Base-by-base conservation (phyloP, 2,329 filamentous ascomycete species). In the Aspergillus novoparasiticus region DNA sequence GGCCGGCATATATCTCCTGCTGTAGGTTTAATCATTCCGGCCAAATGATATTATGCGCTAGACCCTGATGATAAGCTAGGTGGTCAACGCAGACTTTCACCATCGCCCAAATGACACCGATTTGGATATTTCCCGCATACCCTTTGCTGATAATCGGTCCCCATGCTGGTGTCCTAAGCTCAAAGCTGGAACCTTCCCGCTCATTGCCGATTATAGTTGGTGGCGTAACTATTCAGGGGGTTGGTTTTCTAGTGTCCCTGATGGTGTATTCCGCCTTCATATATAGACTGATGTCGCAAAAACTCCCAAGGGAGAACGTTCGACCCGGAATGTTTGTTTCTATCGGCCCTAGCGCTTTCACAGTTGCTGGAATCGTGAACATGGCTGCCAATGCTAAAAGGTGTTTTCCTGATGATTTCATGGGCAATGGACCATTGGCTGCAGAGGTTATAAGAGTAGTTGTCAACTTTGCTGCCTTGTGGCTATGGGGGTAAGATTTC, bases 121-220 rank as follows among this genome's bases (percentile, higher is more conserved):
- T 93, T 21, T 95, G 92, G 92, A 93, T 94, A 60, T 95, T 95
- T 68, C 92, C 92, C 0, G 91, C 90, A 0, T 96, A 96, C 67
- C 91, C 92, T 0, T 83, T 95, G 26, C 84, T 96, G 4, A 86
- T 95, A 10, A 87, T 90, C 26, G 92, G 90, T 0, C 90, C 92
- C 0, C 88, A 93, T 68, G 92, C 90, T 5, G 85, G 85, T 21
- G 87, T 84, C 8, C 74, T 89, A 14, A 82, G 84, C 26, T 72
- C 76, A 2, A 82, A 84, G 56, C 71, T 86, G 4, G 70, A 77
- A n/a, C 77, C 76, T 0, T 67, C 70, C 0, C 75, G 73, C 10
- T 81, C 84, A 0, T 77, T 89, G n/a, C 75, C 79, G 3, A 83
- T 89, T 62, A 85, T 89, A 36, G 76, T 89, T 45, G 85, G 85